Percentiles rank a stretch among this genome's conserved stretches.
Evolutionary conservation across 78 protist species (phyloP).

Genomic region (Diacronema lutheri): DNA sequence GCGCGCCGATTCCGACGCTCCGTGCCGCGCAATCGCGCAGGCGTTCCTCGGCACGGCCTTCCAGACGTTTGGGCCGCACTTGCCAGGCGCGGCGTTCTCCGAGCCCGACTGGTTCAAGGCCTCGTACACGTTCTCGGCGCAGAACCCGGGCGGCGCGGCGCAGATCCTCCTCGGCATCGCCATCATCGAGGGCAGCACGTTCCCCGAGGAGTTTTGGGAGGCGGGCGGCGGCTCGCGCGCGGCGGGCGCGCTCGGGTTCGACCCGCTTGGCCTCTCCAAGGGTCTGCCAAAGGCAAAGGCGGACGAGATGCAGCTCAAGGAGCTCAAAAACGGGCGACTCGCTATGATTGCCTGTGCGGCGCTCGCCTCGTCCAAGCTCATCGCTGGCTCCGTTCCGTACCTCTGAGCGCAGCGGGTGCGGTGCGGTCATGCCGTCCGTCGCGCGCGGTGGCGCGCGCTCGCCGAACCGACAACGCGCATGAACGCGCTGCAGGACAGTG

Average conservation of each 20-base stretch:
- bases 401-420: not conserved
- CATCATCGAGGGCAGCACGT: not conserved
- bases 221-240: not conserved
- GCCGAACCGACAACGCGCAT: too few relatives aligned
- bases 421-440: too few relatives aligned
- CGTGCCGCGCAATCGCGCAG: too few relatives aligned
- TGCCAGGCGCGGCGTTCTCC: not conserved
- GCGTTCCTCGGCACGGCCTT: not conserved
- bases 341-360: not conserved
- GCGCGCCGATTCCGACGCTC: too few relatives aligned
- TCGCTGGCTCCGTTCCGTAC: not conserved
- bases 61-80: not conserved
- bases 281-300: not conserved
- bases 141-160: not conserved
- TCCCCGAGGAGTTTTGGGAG: not conserved
- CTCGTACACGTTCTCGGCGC: not conserved
- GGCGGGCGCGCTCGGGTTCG: not conserved
- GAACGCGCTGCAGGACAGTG: too few relatives aligned
- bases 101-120: not conserved
- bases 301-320: not conserved
- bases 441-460: too few relatives aligned
- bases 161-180: not conserved
- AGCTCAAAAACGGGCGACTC: conserved; percentile 2
- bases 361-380: not conserved
- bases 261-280: not conserved